Conservation (phyloP, 331 rosid genomes). For the Saraca asoca region DNA sequence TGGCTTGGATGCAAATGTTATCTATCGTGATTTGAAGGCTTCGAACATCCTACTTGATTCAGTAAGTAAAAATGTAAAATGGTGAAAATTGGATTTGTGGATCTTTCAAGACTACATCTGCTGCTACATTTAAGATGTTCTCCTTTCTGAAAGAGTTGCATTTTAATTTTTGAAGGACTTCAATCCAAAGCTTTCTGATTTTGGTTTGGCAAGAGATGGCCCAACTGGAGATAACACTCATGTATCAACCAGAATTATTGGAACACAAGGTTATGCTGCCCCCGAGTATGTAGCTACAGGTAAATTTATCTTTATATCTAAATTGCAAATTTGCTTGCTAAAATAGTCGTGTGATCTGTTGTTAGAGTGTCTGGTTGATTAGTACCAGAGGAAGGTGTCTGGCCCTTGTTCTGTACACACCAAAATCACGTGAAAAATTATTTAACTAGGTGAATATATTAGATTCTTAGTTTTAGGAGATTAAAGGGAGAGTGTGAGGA, state of each 20-base stretch:
- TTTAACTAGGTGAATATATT: constrained; percentile 10
- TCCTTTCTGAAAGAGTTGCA: constrained; percentile 24
- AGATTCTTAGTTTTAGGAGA: neutral
- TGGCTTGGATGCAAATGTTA: constrained; percentile 70
- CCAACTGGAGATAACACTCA: constrained; percentile 96
- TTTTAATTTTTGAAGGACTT: constrained; percentile 60
- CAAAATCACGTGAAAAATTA: neutral
- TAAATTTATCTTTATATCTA: constrained; percentile 27
- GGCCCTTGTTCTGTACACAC: too few relatives aligned
- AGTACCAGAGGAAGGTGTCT: too few relatives aligned
- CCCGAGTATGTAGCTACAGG: constrained; percentile 97
- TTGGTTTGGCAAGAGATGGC: constrained; percentile 94
- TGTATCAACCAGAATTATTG: constrained; percentile 83
- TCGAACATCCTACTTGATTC: constrained; percentile 91
- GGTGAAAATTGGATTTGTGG: constrained; percentile 24
- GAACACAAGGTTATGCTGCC: constrained; percentile 96
- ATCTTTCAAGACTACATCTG: constrained; percentile 10
- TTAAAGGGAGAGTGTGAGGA: too few relatives aligned
- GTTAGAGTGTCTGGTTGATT: too few relatives aligned
- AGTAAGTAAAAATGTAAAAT: constrained; percentile 57
- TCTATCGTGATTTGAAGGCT: constrained; percentile 90
- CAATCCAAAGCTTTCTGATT: constrained; percentile 80
- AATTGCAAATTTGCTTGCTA: too few relatives aligned
- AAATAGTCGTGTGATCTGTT: too few relatives aligned
- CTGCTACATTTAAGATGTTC: neutral